Percentiles rank a stretch among this genome's conserved stretches.
Conservation (phyloP, 192 early-diverging fungal species). For the Oehlia diaphana region DNA sequence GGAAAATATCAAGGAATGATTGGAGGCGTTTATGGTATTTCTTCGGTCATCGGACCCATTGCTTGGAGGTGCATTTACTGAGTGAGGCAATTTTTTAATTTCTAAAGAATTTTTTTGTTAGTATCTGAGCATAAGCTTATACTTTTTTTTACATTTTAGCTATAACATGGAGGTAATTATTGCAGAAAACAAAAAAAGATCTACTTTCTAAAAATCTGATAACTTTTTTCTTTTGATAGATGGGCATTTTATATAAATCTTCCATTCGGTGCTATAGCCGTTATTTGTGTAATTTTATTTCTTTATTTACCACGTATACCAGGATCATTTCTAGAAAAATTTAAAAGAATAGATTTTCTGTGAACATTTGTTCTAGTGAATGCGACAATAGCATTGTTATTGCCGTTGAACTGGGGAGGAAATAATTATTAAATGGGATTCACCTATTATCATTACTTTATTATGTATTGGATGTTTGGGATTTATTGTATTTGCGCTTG, state of each 20-base stretch:
- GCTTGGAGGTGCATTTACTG: conserved; percentile 82
- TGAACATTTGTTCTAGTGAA: conserved; percentile 59
- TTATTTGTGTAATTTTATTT: conserved; percentile 45
- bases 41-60: conserved; percentile 83
- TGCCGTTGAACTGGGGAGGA: conserved; percentile 78
- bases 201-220: conserved; percentile 1
- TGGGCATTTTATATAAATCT: conserved; percentile 63
- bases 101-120: conserved; percentile 31
- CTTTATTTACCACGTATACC: conserved; percentile 53
- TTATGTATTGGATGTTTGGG: conserved; percentile 54
- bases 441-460: conserved; percentile 55
- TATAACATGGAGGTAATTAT: conserved; percentile 30
- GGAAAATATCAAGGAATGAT: conserved; percentile 86
- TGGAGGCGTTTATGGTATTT: conserved; percentile 75
- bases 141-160: not conserved
- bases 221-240: conserved; percentile 32
- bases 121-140: not conserved
- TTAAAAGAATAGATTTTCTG: conserved; percentile 62
- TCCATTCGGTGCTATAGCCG: conserved; percentile 52
- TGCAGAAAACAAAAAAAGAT: not conserved
- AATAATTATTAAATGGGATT: conserved; percentile 65
- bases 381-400: conserved; percentile 57
- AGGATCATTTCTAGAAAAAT: conserved; percentile 53
- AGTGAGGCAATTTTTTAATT: conserved; percentile 38
- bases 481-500: conserved; percentile 52